Conservation (phyloP, 1,284 basidiomycete species). For the Rhizoctonia solani region DNA sequence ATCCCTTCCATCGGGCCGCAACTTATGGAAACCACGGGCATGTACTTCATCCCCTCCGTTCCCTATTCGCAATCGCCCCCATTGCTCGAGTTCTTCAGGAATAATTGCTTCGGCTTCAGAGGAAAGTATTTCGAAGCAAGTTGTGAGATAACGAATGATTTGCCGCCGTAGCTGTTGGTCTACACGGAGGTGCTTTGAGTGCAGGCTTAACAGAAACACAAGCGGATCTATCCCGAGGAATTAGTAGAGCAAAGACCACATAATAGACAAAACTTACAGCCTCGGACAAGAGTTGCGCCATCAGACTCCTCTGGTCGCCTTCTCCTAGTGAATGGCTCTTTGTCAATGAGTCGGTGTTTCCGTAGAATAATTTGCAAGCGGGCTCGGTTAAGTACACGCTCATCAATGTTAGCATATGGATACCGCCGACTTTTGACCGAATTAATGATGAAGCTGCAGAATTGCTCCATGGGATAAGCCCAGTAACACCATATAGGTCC, state of each 20-base stretch:
- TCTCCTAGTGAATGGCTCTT: neutral
- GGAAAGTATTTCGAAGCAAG: constrained; percentile 6
- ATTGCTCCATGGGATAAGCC: constrained; percentile 51
- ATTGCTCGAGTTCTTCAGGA: too few species aligned
- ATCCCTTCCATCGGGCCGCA: constrained; percentile 43
- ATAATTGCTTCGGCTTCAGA: neutral
- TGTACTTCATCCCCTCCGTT: constrained; percentile 47
- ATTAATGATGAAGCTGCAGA: constrained; percentile 45
- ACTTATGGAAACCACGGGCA: constrained; percentile 37
- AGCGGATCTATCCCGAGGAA: constrained; percentile 39
- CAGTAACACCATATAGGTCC: constrained; percentile 50
- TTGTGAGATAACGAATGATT: constrained; percentile 34
- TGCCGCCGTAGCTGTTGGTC: neutral
- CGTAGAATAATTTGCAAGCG: constrained; percentile 41
- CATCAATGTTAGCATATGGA: constrained; percentile 43
- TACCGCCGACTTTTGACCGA: constrained; percentile 41
- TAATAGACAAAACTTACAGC: constrained; percentile 19
- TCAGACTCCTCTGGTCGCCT: too few species aligned
- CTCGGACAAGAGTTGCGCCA: neutral
- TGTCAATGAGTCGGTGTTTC: constrained; percentile 37
- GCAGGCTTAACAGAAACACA: constrained; percentile 38
- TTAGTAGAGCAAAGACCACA: neutral
- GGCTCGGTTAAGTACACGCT: constrained; percentile 39
- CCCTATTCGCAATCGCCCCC: constrained; percentile 42
- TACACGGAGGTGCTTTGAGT: neutral